A percentile compares a stretch with the other conserved stretches of the same genome.
These are phyloP conservation scores for Amanita phalloides DNA, from an alignment of 768 basidiomycete species.

Conservation along the genomic window DNA sequence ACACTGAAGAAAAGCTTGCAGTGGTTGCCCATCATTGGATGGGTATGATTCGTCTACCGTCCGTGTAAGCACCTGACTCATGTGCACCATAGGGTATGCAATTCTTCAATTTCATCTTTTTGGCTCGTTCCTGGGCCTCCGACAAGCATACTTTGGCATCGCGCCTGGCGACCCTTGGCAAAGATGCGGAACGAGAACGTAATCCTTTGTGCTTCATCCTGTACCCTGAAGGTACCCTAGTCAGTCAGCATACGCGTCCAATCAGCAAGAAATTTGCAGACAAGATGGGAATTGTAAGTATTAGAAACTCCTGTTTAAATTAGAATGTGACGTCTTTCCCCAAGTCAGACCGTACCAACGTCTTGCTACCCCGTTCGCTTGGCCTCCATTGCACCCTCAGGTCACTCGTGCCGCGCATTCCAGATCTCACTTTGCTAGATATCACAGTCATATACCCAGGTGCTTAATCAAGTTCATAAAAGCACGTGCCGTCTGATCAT, in stretches of 20 bases:
- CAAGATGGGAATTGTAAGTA: conserved; percentile 77
- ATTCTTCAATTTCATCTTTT: conserved; percentile 90
- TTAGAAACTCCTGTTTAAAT: neutral
- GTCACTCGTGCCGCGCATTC: conserved; percentile 68
- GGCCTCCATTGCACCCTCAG: conserved; percentile 81
- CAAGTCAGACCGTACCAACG: conserved; percentile 70
- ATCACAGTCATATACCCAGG: conserved; percentile 90
- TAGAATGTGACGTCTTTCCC: neutral
- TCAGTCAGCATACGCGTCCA: conserved; percentile 78
- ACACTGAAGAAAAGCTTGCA: conserved; percentile 88
- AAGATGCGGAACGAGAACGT: conserved; percentile 53
- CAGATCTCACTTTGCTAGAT: conserved; percentile 75
- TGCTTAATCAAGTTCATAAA: conserved; percentile 15
- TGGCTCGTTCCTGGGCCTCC: conserved; percentile 84
- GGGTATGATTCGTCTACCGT: conserved; percentile 38
- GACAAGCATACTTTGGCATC: conserved; percentile 60
- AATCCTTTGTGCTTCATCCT: conserved; percentile 74
- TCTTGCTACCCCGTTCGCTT: conserved; percentile 87
- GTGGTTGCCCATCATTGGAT: conserved; percentile 76
- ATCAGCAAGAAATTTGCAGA: conserved; percentile 82
- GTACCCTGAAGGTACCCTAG: conserved; percentile 94
- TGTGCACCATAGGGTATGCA: conserved; percentile 66
- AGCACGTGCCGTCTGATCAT: conserved; percentile 7
- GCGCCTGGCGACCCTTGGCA: conserved; percentile 59
- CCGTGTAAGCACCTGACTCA: conserved; percentile 3